Evolutionary conservation across 176 grass and related monocot species (phyloP).

Genomic region (Musa acuminata): DNA sequence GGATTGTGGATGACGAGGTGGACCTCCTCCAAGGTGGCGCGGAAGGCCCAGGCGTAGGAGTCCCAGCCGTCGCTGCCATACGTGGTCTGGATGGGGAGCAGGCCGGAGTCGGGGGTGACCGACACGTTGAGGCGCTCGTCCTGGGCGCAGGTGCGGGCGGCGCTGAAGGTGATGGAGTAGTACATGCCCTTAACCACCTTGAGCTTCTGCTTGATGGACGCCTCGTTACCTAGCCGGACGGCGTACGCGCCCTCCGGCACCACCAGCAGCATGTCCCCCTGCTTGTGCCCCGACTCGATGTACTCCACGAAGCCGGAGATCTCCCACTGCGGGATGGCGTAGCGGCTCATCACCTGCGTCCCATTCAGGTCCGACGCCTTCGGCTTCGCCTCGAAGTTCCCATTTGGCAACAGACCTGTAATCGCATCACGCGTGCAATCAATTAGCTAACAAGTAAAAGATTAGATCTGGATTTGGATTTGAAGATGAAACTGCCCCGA

Average conservation of each 20-base stretch:
- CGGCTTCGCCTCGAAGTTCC: conserved; percentile 16
- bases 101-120: conserved; percentile 13
- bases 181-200: conserved; percentile 8
- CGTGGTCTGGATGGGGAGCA: conserved; percentile 19
- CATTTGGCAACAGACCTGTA: conserved; percentile 18
- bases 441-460: background rate
- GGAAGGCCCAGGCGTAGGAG: conserved; percentile 24
- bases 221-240: conserved; percentile 16
- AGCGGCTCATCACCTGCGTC: conserved; percentile 5
- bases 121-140: conserved; percentile 21
- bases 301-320: conserved; percentile 20
- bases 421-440: background rate
- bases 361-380: conserved; percentile 17
- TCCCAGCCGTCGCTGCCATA: conserved; percentile 18
- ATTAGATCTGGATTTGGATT: too few species aligned
- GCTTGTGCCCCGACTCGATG: conserved; percentile 23
- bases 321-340: conserved; percentile 14
- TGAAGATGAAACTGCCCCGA: too few species aligned
- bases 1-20: conserved; percentile 14
- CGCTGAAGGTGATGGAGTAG: conserved; percentile 24
- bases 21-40: background rate
- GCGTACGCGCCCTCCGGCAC: conserved; percentile 18
- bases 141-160: conserved; percentile 20
- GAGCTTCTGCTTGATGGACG: conserved; percentile 15
- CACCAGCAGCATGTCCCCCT: conserved; percentile 21